Conservation (phyloP, 768 basidiomycete species). For the Hericium coralloides region DNA sequence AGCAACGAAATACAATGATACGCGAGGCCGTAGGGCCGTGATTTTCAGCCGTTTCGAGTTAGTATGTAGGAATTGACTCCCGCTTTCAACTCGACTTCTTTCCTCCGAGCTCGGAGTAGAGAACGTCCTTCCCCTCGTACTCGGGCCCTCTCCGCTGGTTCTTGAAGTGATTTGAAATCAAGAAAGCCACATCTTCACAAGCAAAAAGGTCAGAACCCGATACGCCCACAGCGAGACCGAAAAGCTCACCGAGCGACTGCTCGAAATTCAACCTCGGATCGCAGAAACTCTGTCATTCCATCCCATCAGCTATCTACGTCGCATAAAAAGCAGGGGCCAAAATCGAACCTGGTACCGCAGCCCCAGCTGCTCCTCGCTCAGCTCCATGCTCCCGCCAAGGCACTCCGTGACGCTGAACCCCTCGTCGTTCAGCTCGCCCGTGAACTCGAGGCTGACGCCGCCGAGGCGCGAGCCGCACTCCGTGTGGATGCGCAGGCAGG, state of each 20-base stretch:
- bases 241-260: conserved; percentile 73
- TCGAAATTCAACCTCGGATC: conserved; percentile 93
- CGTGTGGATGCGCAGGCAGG: conserved; percentile 75
- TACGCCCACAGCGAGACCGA: background rate
- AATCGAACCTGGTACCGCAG: conserved; percentile 72
- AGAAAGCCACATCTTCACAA: conserved; percentile 70
- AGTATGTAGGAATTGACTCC: too few species aligned
- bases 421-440: conserved; percentile 75
- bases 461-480: conserved; percentile 66
- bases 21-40: too few species aligned
- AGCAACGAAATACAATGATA: too few species aligned
- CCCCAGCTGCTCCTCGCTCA: conserved; percentile 83
- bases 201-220: background rate
- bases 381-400: conserved; percentile 91
- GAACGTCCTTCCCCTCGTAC: conserved; percentile 17
- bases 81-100: background rate
- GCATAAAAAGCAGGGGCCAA: background rate
- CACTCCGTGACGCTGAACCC: conserved; percentile 79
- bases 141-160: conserved; percentile 37
- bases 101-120: conserved; percentile 25
- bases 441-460: conserved; percentile 85
- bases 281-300: conserved; percentile 57
- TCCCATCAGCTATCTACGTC: background rate
- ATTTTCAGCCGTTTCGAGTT: too few species aligned
- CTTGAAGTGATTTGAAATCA: conserved; percentile 76